Conservation (phyloP, 2,329 filamentous ascomycete species). For the Phaeophleospora eucalypticola region DNA sequence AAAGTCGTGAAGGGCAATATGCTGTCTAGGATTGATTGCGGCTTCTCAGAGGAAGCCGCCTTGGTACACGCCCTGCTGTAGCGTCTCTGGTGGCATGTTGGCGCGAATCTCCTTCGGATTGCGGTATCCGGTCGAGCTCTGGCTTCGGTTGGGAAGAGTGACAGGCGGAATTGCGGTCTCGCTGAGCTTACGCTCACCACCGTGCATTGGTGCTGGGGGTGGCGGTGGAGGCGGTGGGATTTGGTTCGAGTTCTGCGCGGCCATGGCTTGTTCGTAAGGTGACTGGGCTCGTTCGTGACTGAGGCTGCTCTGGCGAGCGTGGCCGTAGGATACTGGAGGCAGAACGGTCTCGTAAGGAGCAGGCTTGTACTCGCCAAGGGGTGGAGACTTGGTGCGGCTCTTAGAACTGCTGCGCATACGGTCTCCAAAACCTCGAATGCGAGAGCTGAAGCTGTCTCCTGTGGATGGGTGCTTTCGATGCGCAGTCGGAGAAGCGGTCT, state of each 20-base stretch:
- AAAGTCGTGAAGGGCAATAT: too few relatives aligned
- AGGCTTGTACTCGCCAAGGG: neutral
- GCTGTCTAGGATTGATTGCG: too few relatives aligned
- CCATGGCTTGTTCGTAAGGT: conserved; percentile 33
- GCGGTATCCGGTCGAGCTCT: conserved; percentile 30
- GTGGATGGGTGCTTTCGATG: conserved; percentile 47
- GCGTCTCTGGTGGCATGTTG: conserved; percentile 46
- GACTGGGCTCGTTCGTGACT: conserved; percentile 21
- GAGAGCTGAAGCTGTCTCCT: conserved; percentile 55
- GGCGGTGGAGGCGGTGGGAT: conserved; percentile 33
- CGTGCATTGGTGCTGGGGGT: conserved; percentile 32
- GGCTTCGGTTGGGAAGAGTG: conserved; percentile 17
- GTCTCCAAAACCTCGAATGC: conserved; percentile 53
- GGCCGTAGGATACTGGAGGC: conserved; percentile 7
- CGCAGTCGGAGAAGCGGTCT: conserved; percentile 27
- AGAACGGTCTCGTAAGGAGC: conserved; percentile 5
- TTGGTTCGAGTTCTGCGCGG: conserved; percentile 16
- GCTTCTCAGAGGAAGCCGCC: conserved; percentile 28
- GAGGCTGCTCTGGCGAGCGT: conserved; percentile 17
- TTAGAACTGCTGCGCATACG: conserved; percentile 57
- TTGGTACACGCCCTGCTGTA: conserved; percentile 41
- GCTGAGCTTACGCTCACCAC: conserved; percentile 26
- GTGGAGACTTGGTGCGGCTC: conserved; percentile 48
- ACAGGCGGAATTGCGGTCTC: conserved; percentile 41
- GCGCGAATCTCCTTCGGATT: conserved; percentile 46